These are phyloP conservation scores for Candida suzukii DNA, from an alignment of 805 yeast genomes.

Conservation along the genomic window DNA sequence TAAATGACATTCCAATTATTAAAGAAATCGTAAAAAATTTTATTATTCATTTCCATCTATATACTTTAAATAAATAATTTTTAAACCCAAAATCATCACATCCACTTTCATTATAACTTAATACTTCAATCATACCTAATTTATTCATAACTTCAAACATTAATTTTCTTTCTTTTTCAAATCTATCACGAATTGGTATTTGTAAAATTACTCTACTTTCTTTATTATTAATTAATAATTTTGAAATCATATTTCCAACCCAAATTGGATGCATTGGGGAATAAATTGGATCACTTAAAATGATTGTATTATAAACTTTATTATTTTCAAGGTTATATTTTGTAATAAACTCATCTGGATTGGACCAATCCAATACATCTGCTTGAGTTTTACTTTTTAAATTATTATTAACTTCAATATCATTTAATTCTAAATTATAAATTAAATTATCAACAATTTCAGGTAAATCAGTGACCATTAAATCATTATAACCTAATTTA, in stretches of 20 bases:
- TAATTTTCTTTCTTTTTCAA: constrained; percentile 52
- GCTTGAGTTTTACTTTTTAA: constrained; percentile 20
- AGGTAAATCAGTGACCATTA: constrained; percentile 67
- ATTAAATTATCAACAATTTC: constrained; percentile 67
- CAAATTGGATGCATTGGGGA: constrained; percentile 73
- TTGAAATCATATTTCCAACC: constrained; percentile 53
- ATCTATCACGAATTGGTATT: constrained; percentile 66
- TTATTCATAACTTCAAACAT: constrained; percentile 50
- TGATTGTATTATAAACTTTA: constrained; percentile 45
- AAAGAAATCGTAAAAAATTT: too few species aligned
- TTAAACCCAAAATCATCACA: constrained; percentile 82
- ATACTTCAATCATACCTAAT: constrained; percentile 26
- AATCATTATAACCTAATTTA: constrained; percentile 36
- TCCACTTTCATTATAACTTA: constrained; percentile 50
- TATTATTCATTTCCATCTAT: neutral
- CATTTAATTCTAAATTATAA: constrained; percentile 53
- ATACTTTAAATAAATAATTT: constrained; percentile 41
- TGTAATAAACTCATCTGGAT: constrained; percentile 34
- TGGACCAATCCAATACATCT: constrained; percentile 71
- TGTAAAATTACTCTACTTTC: constrained; percentile 54
- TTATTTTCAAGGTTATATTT: constrained; percentile 15
- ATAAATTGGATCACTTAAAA: constrained; percentile 86
- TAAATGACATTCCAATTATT: too few species aligned
- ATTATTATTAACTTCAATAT: constrained; percentile 11
- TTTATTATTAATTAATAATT: constrained; percentile 30